phyloP scores from a whole-genome alignment of 768 basidiomycete species.

The Sistotremastrum niveocremeum region DNA sequence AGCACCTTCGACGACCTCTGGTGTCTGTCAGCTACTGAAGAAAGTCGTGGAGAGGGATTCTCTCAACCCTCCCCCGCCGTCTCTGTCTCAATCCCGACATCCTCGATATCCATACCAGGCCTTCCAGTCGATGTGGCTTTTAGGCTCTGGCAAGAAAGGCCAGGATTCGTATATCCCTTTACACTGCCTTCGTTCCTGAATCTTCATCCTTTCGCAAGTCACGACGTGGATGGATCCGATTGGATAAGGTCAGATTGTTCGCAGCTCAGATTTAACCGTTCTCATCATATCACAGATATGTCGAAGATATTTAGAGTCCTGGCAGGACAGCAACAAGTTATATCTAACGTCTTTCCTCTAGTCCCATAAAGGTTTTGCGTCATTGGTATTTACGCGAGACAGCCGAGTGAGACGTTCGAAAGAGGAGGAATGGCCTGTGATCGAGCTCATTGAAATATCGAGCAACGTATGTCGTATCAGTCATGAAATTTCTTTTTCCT shows the following conservation, averaged over 20 bases:
- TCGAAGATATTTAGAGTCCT: slow-evolving; percentile 22
- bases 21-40: too few species aligned
- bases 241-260: slow-evolving; percentile 28
- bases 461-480: slow-evolving; percentile 36
- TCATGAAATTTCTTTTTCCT: too few species aligned
- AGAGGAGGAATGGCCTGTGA: slow-evolving; percentile 26
- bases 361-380: neutral
- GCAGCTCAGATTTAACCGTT: neutral
- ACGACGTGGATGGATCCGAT: slow-evolving; percentile 36
- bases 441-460: slow-evolving; percentile 33
- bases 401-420: slow-evolving; percentile 10
- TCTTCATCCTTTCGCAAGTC: slow-evolving; percentile 37
- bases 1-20: too few species aligned
- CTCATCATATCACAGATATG: slow-evolving; percentile 21
- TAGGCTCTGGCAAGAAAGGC: slow-evolving; percentile 16
- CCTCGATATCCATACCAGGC: neutral
- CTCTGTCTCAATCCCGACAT: neutral
- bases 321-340: slow-evolving; percentile 22
- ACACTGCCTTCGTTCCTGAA: slow-evolving; percentile 21
- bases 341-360: slow-evolving; percentile 9
- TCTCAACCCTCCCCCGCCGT: slow-evolving; percentile 1
- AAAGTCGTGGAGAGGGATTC: too few species aligned
- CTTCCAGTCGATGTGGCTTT: slow-evolving; percentile 22
- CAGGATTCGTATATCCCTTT: slow-evolving; percentile 31
- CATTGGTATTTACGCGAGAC: slow-evolving; percentile 11